Conservation (phyloP, 169 alveolate genomes). For the Plasmodium vivax region DNA sequence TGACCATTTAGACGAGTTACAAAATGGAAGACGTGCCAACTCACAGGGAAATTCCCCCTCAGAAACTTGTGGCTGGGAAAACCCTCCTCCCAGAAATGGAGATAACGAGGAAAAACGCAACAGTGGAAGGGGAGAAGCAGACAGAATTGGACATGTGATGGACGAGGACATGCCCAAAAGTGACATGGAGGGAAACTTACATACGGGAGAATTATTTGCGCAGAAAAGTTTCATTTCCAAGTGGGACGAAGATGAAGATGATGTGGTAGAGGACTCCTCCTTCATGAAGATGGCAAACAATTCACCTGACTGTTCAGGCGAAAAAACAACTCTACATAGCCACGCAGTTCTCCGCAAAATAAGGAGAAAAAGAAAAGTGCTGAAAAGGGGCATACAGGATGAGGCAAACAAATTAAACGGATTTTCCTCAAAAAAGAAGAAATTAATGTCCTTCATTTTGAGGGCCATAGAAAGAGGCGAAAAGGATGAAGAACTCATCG, state of each 20-base stretch:
- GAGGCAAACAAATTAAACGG: neutral
- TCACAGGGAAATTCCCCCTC: neutral
- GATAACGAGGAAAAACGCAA: neutral
- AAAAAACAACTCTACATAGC: neutral
- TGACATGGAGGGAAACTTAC: neutral
- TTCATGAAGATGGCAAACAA: neutral
- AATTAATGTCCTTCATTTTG: neutral
- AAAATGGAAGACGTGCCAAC: neutral
- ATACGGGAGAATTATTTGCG: neutral
- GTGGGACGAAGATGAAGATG: neutral
- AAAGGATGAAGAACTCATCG: neutral
- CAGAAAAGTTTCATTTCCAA: neutral
- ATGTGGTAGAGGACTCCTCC: neutral
- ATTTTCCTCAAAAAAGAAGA: slow-evolving; percentile 2
- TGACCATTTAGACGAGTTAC: neutral
- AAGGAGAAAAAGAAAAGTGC: neutral
- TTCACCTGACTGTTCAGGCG: neutral
- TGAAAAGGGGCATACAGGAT: neutral
- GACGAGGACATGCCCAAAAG: neutral
- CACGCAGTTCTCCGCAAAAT: neutral
- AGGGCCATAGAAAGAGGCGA: neutral
- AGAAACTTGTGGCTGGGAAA: neutral
- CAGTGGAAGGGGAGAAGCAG: neutral
- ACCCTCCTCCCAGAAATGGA: neutral
- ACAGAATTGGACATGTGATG: neutral